Conservation (phyloP, 805 yeast species). For the Zygoascus bituminiphila region DNA sequence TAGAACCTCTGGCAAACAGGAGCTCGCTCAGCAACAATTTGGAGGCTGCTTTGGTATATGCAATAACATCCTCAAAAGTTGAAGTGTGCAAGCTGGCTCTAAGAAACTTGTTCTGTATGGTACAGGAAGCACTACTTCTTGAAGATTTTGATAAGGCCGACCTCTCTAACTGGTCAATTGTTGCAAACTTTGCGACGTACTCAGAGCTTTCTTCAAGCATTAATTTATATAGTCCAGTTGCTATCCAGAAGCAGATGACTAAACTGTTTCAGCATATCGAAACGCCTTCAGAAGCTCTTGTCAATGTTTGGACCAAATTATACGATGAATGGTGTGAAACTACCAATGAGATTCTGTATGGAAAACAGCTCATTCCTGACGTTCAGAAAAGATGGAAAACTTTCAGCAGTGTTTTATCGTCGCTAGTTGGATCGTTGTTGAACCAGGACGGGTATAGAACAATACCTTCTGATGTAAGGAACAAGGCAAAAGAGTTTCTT, state of each 20-base stretch:
- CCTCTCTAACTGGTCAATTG: conserved; percentile 16
- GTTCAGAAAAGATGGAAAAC: conserved; percentile 42
- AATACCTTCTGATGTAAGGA: conserved; percentile 40
- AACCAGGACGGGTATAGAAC: conserved; percentile 11
- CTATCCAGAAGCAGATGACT: conserved; percentile 61
- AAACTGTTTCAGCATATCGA: conserved; percentile 27
- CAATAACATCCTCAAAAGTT: conserved; percentile 43
- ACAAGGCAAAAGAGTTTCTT: conserved; percentile 33
- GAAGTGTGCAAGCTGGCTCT: conserved; percentile 44
- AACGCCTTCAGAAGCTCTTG: conserved; percentile 30
- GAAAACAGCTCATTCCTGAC: conserved; percentile 15
- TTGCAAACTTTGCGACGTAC: conserved; percentile 34
- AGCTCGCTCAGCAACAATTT: conserved; percentile 30
- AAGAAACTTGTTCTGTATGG: conserved; percentile 31
- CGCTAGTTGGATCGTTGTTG: conserved; percentile 34
- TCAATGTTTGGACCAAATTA: conserved; percentile 38
- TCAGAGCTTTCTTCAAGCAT: conserved; percentile 44
- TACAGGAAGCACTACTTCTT: conserved; percentile 19
- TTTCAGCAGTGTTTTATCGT: conserved; percentile 65
- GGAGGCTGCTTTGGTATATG: conserved; percentile 45
- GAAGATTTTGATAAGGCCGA: conserved; percentile 17
- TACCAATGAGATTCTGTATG: conserved; percentile 16
- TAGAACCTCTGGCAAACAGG: conserved; percentile 26
- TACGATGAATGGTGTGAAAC: conserved; percentile 41
- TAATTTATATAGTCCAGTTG: conserved; percentile 53